phyloP scores from a whole-genome alignment of 2,329 filamentous ascomycete genomes.

The Diplodia intermedia region DNA sequence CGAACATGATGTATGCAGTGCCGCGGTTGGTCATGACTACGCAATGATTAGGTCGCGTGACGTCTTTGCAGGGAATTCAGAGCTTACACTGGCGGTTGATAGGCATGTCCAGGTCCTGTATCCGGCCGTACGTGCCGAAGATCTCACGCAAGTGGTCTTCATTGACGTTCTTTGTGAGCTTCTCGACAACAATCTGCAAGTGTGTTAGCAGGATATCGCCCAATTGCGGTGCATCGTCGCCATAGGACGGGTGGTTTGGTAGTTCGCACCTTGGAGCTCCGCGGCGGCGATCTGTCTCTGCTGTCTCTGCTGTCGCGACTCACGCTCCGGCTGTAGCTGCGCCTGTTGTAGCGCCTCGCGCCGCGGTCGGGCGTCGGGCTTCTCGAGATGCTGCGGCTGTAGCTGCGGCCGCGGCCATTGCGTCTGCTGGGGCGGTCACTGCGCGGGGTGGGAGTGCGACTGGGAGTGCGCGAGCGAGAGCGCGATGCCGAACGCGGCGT shows the following conservation, averaged over 20 bases:
- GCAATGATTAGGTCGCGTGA: constrained; percentile 52
- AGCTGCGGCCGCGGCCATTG: constrained; percentile 47
- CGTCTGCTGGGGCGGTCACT: constrained; percentile 37
- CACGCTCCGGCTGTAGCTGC: constrained; percentile 45
- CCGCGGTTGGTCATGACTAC: constrained; percentile 87
- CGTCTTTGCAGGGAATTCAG: constrained; percentile 31
- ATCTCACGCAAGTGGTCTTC: constrained; percentile 89
- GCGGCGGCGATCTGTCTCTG: constrained; percentile 34
- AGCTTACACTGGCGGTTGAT: constrained; percentile 81
- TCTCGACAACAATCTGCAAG: constrained; percentile 87
- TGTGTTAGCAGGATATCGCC: constrained; percentile 1
- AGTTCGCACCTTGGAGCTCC: constrained; percentile 48
- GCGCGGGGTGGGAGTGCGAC: constrained; percentile 36
- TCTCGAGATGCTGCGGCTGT: constrained; percentile 40
- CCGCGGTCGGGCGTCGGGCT: constrained; percentile 31
- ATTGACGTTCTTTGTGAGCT: constrained; percentile 93
- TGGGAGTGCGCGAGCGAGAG: constrained; percentile 38
- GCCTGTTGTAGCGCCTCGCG: constrained; percentile 29
- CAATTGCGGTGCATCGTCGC: neutral
- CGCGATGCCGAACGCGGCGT: constrained; percentile 48
- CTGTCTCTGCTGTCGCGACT: constrained; percentile 43
- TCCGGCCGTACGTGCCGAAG: constrained; percentile 85
- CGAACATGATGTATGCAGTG: constrained; percentile 89
- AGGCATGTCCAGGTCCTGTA: constrained; percentile 87
- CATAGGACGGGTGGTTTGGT: too few relatives aligned